Percentiles rank a stretch among this genome's conserved stretches.
phyloP scores from a whole-genome alignment of 2,329 filamentous ascomycete genomes.

The Colletotrichum gloeosporioides region DNA sequence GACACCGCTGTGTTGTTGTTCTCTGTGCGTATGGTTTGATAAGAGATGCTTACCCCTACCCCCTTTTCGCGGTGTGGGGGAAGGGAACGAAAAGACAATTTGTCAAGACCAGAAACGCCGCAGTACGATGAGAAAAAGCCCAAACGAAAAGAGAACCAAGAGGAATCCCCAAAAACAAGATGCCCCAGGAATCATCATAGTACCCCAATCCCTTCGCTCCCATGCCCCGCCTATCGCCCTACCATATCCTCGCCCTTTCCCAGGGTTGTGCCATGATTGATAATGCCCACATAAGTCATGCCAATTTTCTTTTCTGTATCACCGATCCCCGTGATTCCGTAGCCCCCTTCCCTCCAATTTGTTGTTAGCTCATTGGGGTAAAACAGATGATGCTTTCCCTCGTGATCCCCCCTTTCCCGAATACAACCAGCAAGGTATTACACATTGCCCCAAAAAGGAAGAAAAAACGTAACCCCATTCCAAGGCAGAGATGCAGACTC shows the following conservation, averaged over 20 bases:
- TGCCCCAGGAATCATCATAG: background rate
- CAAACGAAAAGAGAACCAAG: background rate
- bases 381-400: background rate
- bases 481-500: background rate
- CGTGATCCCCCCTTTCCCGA: background rate
- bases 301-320: background rate
- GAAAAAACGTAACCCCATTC: background rate
- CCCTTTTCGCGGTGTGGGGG: background rate
- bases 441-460: background rate
- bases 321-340: background rate
- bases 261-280: background rate
- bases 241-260: background rate
- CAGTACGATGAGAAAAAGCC: background rate
- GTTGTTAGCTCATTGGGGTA: background rate
- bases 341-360: background rate
- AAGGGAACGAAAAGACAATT: background rate
- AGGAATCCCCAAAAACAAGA: background rate
- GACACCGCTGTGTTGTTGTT: background rate
- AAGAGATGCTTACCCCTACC: slow-evolving; percentile 1
- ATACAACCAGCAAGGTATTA: background rate
- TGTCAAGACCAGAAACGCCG: background rate
- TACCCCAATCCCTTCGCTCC: background rate
- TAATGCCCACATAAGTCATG: background rate
- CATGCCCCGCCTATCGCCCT: background rate
- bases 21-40: background rate